Evolutionary conservation across 768 basidiomycete genomes (phyloP).

Genomic region (Auricularia sp.): DNA sequence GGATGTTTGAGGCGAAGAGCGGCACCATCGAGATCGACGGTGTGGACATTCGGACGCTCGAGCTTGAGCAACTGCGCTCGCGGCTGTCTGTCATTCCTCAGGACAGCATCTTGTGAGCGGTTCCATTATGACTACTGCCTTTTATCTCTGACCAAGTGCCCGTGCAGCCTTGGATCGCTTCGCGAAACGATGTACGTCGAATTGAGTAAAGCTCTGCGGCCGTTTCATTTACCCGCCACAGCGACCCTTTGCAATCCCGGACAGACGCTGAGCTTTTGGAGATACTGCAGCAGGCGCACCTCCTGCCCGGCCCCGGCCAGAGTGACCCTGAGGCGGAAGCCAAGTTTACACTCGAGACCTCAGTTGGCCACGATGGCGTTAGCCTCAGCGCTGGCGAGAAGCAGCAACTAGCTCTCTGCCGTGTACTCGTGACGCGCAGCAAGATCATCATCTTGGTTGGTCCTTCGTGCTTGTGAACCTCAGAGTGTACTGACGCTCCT

Average conservation of each 20-base stretch:
- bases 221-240: constrained; percentile 12
- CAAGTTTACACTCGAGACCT: constrained; percentile 59
- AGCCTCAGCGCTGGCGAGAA: constrained; percentile 64
- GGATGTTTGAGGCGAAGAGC: background rate
- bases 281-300: constrained; percentile 48
- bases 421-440: constrained; percentile 53
- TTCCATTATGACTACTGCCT: background rate
- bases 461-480: constrained; percentile 3
- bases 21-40: constrained; percentile 32
- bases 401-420: constrained; percentile 51
- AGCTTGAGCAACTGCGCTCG: constrained; percentile 42
- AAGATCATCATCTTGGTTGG: constrained; percentile 47
- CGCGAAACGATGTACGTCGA: constrained; percentile 34
- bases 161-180: constrained; percentile 28
- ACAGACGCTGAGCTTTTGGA: constrained; percentile 57
- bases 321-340: constrained; percentile 38
- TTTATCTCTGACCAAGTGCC: background rate
- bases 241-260: constrained; percentile 42
- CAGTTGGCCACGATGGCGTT: constrained; percentile 53
- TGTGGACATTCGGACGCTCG: constrained; percentile 40
- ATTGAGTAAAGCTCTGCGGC: background rate
- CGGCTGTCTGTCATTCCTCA: constrained; percentile 62
- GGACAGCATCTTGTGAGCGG: constrained; percentile 39
- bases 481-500: background rate
- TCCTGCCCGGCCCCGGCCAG: constrained; percentile 42